Evolutionary conservation across 768 basidiomycete species (phyloP).

Genomic region (Suillus spraguei): DNA sequence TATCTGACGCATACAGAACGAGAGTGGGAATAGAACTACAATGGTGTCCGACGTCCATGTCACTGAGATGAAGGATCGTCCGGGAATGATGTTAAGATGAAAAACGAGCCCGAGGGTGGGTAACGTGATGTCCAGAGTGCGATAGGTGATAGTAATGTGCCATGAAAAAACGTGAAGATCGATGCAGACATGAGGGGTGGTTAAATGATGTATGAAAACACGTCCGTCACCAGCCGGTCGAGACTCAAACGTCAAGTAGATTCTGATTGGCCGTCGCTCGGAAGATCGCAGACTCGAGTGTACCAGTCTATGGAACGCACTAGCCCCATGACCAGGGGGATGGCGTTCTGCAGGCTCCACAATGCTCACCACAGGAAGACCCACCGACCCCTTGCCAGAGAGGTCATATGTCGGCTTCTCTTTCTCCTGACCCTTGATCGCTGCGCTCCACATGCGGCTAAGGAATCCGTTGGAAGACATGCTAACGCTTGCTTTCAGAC

Average conservation of each 20-base stretch:
- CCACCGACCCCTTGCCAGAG: conserved; percentile 12
- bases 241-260: conserved; percentile 29
- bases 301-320: conserved; percentile 43
- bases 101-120: conserved; percentile 4
- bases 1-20: conserved; percentile 29
- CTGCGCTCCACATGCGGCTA: conserved; percentile 76
- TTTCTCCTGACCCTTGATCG: conserved; percentile 44
- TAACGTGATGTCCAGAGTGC: conserved; percentile 27
- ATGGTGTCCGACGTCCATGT: conserved; percentile 25
- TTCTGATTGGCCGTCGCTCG: conserved; percentile 32
- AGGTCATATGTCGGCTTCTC: conserved; percentile 19
- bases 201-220: conserved; percentile 25
- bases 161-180: conserved; percentile 20
- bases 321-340: conserved; percentile 29
- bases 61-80: conserved; percentile 19
- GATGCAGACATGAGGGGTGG: conserved; percentile 19
- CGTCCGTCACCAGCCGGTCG: conserved; percentile 23
- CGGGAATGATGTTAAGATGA: conserved; percentile 4
- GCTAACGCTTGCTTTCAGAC: conserved; percentile 41
- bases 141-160: conserved; percentile 31
- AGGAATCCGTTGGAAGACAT: conserved; percentile 53
- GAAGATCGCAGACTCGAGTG: conserved; percentile 48
- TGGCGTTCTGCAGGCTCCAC: conserved; percentile 30
- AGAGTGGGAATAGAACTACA: conserved; percentile 34
- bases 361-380: conserved; percentile 23